Evolutionary conservation across 2,329 filamentous ascomycete species (phyloP), one percentile per base, ranked within the genome.

Genomic region (Epichloe coenophiala): DNA sequence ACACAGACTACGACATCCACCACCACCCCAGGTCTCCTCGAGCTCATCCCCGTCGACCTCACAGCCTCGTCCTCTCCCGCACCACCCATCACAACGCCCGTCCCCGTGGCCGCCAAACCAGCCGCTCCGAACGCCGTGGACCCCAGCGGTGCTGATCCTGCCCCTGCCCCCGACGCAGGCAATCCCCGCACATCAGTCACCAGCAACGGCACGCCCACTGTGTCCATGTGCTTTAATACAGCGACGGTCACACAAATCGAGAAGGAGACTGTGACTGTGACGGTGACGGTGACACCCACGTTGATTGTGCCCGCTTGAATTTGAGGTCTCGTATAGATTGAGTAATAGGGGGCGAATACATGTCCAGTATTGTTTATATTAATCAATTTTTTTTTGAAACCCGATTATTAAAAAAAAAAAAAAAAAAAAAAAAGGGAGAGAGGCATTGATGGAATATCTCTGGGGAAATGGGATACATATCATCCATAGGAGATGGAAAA

Each of bases 191-290:
- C 62, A 5, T 58, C 62, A 1, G 48, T 51, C 5, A 42, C 54
- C 15, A 58, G 63, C 19, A 56, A 61, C 35, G 64, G 65, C 3
- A 60, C 59, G n/a, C 61, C 63, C 2, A 67, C 65, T 9, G 63
- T 68, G 36, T 67, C 65, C 1, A 56, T 68, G 11, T 65, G 58
- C 52, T 57, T 67, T 31, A 21, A 21, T 21, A 68, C 68, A 4
- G 63, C 69, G 2, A 70, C 68, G 4, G 60, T 64, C 27, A 68
- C 65, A 19, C 57, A 65, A 2, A 62, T 58, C 47, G 58, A 59
- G 39, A 59, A 51, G 43, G 53, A 55, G 45, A 63, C 59, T 40
- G 56, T 62, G 56, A 67, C 62, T 6, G 60, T 66, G 9, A 68
- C 65, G 5, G 56, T 62, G 56, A 67, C 62, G 7, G 62, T 63